Percentiles rank a stretch among this genome's conserved stretches.
Evolutionary conservation across 352 stramenopile genomes (phyloP).

Genomic region (Pythium plurisporium): DNA sequence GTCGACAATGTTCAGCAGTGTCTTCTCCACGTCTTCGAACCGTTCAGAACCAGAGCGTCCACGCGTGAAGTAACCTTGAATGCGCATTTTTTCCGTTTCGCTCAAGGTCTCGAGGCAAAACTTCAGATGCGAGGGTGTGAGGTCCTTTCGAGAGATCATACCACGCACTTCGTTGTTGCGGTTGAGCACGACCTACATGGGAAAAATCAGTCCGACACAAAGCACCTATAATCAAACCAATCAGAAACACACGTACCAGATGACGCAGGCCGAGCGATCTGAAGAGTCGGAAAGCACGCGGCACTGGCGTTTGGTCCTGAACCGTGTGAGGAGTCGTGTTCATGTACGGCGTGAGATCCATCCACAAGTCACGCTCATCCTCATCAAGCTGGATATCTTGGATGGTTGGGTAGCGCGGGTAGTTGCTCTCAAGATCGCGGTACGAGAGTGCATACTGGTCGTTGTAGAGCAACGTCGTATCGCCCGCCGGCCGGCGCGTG

Average conservation of each 20-base stretch:
- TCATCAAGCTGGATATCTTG: conserved; percentile 90
- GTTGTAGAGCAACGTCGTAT: conserved; percentile 83
- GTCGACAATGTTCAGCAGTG: conserved; percentile 76
- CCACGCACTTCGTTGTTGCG: conserved; percentile 85
- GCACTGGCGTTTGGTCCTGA: conserved; percentile 92
- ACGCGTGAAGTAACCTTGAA: conserved; percentile 82
- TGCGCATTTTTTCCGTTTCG: conserved; percentile 75
- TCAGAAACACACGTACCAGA: conserved; percentile 45
- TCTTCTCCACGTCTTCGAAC: conserved; percentile 82
- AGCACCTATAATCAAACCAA: background rate
- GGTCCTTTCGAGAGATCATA: conserved; percentile 85
- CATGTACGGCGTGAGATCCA: conserved; percentile 97
- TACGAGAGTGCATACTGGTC: conserved; percentile 84
- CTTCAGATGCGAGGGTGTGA: conserved; percentile 81
- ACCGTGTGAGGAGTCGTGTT: conserved; percentile 96
- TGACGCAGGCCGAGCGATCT: conserved; percentile 96
- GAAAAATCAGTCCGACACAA: too few species aligned
- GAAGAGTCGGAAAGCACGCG: conserved; percentile 96
- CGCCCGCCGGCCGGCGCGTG: conserved; percentile 62
- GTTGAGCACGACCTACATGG: conserved; percentile 77
- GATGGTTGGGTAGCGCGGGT: conserved; percentile 77
- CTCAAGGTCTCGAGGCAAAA: conserved; percentile 70
- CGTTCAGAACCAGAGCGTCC: conserved; percentile 60
- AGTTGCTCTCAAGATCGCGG: conserved; percentile 80
- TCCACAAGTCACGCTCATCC: conserved; percentile 82